A percentile compares a stretch with the other conserved stretches of the same genome.
phyloP scores from a whole-genome alignment of 139 green algal species.

The Zygnema circumcarinatum region DNA sequence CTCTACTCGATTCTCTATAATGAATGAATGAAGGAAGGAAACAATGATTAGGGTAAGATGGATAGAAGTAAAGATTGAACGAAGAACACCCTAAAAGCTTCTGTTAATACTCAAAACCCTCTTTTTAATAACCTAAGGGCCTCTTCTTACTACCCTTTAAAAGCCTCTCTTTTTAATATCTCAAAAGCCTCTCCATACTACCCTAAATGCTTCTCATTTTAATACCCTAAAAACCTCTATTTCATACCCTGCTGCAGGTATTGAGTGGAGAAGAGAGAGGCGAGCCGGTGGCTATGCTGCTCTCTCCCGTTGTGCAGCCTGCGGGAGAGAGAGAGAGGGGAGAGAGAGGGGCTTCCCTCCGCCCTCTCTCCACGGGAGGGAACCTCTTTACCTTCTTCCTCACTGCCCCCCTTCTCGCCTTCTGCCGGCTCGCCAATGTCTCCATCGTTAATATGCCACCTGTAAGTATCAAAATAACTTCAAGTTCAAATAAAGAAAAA shows the following conservation, averaged over 20 bases:
- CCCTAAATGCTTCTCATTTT: no score
- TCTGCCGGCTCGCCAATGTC: constrained; percentile 40
- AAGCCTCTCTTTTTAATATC: no score
- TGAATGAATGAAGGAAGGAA: not conserved
- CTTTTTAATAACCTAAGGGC: no score
- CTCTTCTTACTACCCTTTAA: no score
- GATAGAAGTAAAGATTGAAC: not conserved
- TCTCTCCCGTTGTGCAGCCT: constrained; percentile 28
- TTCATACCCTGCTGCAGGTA: constrained; percentile 3
- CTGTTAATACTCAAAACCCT: no score
- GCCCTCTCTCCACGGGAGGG: not conserved
- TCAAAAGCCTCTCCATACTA: no score
- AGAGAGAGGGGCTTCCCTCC: not conserved
- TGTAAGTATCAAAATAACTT: not conserved
- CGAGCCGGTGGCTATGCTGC: constrained; percentile 29
- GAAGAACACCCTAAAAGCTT: no score
- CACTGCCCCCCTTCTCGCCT: constrained; percentile 40
- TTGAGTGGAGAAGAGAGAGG: constrained; percentile 32
- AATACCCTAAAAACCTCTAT: no score
- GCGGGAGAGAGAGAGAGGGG: no score
- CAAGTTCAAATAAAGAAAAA: not conserved
- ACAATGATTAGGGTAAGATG: not conserved
- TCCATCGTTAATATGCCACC: not conserved
- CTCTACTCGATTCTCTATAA: not conserved
- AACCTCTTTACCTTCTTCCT: constrained; percentile 53